A percentile compares a stretch with the other conserved stretches of the same genome.
phyloP scores from a whole-genome alignment of 2,329 filamentous ascomycete genomes.

The Neopestalotiopsis rosae region DNA sequence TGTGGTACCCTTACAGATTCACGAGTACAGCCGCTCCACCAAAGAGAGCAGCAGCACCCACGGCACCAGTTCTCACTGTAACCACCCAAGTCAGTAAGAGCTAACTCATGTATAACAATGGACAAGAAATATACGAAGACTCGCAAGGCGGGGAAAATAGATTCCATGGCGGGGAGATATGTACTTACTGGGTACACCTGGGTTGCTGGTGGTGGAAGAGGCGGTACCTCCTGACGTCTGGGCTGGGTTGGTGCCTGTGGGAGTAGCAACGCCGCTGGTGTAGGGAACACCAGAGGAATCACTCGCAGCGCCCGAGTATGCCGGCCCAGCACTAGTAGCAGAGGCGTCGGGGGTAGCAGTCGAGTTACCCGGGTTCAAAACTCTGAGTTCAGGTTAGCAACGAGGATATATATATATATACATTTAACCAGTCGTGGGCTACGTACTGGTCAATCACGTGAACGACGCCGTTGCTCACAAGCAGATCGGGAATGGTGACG shows the following conservation, averaged over 20 bases:
- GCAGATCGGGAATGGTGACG: constrained; percentile 52
- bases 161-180: not conserved
- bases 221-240: constrained; percentile 36
- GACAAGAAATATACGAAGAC: not conserved
- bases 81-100: not conserved
- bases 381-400: constrained; percentile 38
- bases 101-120: not conserved
- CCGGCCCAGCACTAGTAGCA: constrained; percentile 52
- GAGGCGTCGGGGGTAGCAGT: constrained; percentile 46
- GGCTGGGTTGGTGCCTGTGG: constrained; percentile 44
- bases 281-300: constrained; percentile 55
- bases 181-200: constrained; percentile 21
- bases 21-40: constrained; percentile 30
- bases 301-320: constrained; percentile 58
- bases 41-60: constrained; percentile 42
- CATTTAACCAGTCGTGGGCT: not conserved
- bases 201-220: constrained; percentile 38
- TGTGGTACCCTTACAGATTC: constrained; percentile 23
- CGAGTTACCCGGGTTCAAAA: constrained; percentile 62
- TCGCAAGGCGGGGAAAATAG: not conserved
- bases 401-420: not conserved
- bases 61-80: constrained; percentile 40
- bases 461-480: constrained; percentile 61
- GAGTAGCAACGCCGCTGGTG: constrained; percentile 56
- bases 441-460: constrained; percentile 63